Base-by-base conservation (phyloP, 306 rosid genomes). In the Citrullus colocynthis region DNA sequence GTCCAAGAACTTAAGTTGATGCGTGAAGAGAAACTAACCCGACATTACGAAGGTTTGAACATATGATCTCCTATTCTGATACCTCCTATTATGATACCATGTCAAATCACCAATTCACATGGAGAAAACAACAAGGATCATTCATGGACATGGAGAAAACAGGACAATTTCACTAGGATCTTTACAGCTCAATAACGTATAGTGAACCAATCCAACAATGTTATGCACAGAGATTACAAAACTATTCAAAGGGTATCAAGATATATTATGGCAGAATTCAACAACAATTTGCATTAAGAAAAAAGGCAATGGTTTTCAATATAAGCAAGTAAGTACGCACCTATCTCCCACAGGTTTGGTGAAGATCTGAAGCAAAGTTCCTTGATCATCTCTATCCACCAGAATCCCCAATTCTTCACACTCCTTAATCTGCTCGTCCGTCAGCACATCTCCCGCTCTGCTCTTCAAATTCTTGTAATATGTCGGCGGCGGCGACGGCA, bases 271-370 rank as follows among this genome's bases (percentile, higher is more conserved):
- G 17, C 2, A 72, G 8, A 52, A 4, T 17, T 52, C 77, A 32
- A 28, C 9, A 44, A 44, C 37, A 42, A 5, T 42, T 18, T 69
- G 56, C 28, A 67, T 8, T 41, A 67, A 17, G 48, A 51, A 60
- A 60, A 20, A 48, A 13, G 6, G 60, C 20, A 28, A 2, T 73
- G 57, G 41, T 44, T 71, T 71, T 24, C 21, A 48, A 71, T 0
- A 32, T 13, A 73, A 30, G 42, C 9, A 56, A 37, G 17, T 4
- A 57, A 58, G 7, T n/a, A 54, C 76, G 54, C 36, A 90, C 98
- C 98, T 87, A 80, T 95, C 99, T 37, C 99, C 97, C 52, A 95
- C 66, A 5, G 98, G 98, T 80, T 95, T 95, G 10, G 99, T 95
- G 88, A 95, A 95, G 79, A 95, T 92, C 81, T 95, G 97, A 66